Evolutionary conservation across 805 yeast species (phyloP).

Genomic region (Torulaspora indica): DNA sequence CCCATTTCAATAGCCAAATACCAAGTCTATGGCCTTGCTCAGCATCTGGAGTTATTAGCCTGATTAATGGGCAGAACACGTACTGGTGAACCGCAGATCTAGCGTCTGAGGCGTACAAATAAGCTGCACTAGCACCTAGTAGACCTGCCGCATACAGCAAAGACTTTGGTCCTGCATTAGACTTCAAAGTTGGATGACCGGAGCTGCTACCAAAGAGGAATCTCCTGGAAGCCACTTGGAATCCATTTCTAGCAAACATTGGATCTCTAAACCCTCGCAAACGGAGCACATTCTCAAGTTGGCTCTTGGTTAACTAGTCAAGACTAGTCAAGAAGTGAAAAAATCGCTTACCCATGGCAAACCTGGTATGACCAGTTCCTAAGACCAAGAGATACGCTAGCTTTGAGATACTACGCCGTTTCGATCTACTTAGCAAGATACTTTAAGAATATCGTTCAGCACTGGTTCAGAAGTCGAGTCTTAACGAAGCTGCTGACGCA

Average conservation of each 20-base stretch:
- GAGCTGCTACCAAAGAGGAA: conserved; percentile 7
- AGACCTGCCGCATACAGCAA: conserved; percentile 25
- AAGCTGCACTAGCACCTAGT: conserved; percentile 39
- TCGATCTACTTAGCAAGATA: too few species aligned
- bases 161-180: conserved; percentile 21
- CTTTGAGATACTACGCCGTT: too few species aligned
- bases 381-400: too few species aligned
- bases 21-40: conserved; percentile 82
- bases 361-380: neutral
- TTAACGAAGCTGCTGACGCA: too few species aligned
- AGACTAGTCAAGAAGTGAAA: neutral
- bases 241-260: conserved; percentile 14
- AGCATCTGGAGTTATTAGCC: conserved; percentile 64
- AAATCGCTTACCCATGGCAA: neutral
- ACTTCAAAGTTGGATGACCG: conserved; percentile 15
- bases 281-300: neutral
- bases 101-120: conserved; percentile 63
- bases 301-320: too few species aligned
- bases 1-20: conserved; percentile 61
- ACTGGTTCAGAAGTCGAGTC: too few species aligned
- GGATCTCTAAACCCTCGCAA: neutral
- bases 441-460: too few species aligned
- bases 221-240: conserved; percentile 12
- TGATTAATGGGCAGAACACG: conserved; percentile 68
- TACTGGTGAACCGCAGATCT: conserved; percentile 81